These are phyloP conservation scores for Acanthamoeba healyi DNA, from an alignment of 208 protist species.

Conservation along the genomic window DNA sequence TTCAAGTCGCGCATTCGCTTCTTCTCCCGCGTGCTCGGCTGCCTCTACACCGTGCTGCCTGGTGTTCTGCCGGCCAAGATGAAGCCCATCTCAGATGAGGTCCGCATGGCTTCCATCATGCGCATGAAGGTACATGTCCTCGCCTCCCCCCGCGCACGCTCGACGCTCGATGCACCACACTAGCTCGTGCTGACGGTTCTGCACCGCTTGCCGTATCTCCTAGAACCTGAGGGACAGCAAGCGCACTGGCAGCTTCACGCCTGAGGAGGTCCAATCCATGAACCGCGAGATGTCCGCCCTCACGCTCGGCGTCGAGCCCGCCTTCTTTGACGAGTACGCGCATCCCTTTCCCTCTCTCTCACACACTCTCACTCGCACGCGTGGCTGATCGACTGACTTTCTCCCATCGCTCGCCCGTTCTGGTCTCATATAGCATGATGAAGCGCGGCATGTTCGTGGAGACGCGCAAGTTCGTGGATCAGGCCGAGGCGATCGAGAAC, in stretches of 20 bases:
- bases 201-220: background rate
- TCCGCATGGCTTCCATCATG: slow-evolving; percentile 48
- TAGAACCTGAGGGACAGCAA: slow-evolving; percentile 69
- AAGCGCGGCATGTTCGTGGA: slow-evolving; percentile 62
- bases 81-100: slow-evolving; percentile 41
- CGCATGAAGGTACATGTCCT: slow-evolving; percentile 69
- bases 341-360: background rate
- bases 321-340: slow-evolving; percentile 57
- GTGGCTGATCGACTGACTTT: too few species aligned
- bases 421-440: slow-evolving; percentile 36
- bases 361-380: too few species aligned
- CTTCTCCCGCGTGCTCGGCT: slow-evolving; percentile 33
- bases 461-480: slow-evolving; percentile 51
- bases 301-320: slow-evolving; percentile 60
- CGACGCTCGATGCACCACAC: background rate
- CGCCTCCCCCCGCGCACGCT: background rate
- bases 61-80: slow-evolving; percentile 32
- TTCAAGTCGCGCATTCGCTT: slow-evolving; percentile 59
- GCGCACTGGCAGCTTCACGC: slow-evolving; percentile 42
- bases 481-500: slow-evolving; percentile 59
- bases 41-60: slow-evolving; percentile 37
- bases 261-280: slow-evolving; percentile 57
- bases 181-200: background rate
- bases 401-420: background rate
- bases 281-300: slow-evolving; percentile 69